Evolutionary conservation across 805 yeast species (phyloP), one percentile per base, ranked within the genome.

Genomic region (Alloascoidea hylecoeti): DNA sequence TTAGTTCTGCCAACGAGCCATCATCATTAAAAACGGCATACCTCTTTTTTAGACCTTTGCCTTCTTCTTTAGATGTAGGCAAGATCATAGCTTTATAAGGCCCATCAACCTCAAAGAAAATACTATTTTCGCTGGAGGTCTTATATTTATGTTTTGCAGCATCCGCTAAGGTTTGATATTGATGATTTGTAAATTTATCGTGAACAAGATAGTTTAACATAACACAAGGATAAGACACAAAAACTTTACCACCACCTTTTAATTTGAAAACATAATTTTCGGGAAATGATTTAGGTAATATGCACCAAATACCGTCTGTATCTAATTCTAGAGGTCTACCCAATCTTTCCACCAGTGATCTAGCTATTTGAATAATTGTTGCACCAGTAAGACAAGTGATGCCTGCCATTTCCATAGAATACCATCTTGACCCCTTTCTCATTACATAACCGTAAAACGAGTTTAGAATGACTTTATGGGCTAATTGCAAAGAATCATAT

Each of bases 241-340:
- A 68, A 12, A 85, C 57, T 36, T 70, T 75, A 53, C 83, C 83
- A 3, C 97, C 97, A 49, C 78, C 75, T 46, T 77, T 73, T 49
- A 82, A 55, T 41, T 71, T 68, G 51, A 92, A 74, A 15, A 65
- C 65, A 56, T 67, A 85, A 47, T 86, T 80, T 49, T 92, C 98
- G 0, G 99, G 99, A 55, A 92, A 92, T 1, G 95, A 72, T 38
- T 75, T 68, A 2, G 99, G 98, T 34, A 92, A 63, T 45, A 88
- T 92, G 71, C 99, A 92, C 99, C 99, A 92, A 51, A 92, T 92
- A 65, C 99, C 99, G 68, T 92, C 99, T 0, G 99, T 92, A 58
- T 92, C 99, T 45, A 92, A 70, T 52, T 92, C 99, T 42, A 92
- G 63, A 0, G 98, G 98, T 48, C 97, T 68, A 1, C 99, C 99